A percentile compares a stretch with the other conserved stretches of the same genome.
Conservation (phyloP, 768 basidiomycete genomes). For the Lyophyllum semitale region DNA sequence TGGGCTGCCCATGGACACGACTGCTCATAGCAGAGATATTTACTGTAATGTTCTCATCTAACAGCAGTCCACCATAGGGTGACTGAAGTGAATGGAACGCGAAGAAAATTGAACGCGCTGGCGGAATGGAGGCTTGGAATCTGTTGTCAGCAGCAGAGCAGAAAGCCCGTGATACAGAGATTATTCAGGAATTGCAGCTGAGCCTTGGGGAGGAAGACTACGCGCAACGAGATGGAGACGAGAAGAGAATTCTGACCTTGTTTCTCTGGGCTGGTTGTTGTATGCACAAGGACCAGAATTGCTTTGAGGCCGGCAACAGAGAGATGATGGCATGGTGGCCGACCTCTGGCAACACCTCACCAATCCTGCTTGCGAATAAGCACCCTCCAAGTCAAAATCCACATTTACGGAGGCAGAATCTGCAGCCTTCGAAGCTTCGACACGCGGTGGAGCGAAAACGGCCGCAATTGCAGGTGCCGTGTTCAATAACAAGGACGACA, state of each 20-base stretch:
- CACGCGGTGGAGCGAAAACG: conserved; percentile 23
- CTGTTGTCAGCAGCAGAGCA: conserved; percentile 19
- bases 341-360: conserved; percentile 14
- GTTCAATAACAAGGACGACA: conserved; percentile 37
- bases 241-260: conserved; percentile 18
- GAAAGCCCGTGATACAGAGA: conserved; percentile 17
- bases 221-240: conserved; percentile 17
- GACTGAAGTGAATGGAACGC: too few species aligned
- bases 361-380: conserved; percentile 29
- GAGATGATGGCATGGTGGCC: conserved; percentile 30
- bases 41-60: too few species aligned
- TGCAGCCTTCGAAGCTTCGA: conserved; percentile 10
- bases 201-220: conserved; percentile 24
- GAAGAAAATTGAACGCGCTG: conserved; percentile 24
- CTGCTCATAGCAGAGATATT: too few species aligned
- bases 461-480: conserved; percentile 29
- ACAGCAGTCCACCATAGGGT: too few species aligned
- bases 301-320: conserved; percentile 28
- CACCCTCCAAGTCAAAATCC: conserved; percentile 1
- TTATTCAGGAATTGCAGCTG: conserved; percentile 15
- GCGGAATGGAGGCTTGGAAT: conserved; percentile 27
- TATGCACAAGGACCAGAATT: conserved; percentile 41
- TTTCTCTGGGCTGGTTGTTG: conserved; percentile 39
- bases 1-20: too few species aligned
- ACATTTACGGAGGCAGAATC: conserved; percentile 1